phyloP scores from a whole-genome alignment of 176 grass and related monocot genomes.

The Cymbopogon citratus region DNA sequence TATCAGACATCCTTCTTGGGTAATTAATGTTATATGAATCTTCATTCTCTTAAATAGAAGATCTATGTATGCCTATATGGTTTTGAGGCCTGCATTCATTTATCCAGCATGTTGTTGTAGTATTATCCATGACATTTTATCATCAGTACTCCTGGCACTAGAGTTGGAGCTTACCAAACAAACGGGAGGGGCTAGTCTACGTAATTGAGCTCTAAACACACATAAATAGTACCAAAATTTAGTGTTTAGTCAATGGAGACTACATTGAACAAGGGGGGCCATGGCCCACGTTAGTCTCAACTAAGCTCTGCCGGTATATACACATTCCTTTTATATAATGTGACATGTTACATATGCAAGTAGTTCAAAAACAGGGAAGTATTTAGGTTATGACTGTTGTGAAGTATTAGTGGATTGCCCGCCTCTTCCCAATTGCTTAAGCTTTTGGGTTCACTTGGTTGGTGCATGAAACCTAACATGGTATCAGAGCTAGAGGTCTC shows the following conservation, averaged over 20 bases:
- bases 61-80: not conserved
- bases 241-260: not conserved
- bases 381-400: not conserved
- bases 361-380: not conserved
- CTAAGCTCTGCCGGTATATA: not conserved
- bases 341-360: not conserved
- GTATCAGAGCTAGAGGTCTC: too few species aligned
- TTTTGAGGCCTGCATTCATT: not conserved
- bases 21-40: constrained; percentile 47
- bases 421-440: too few species aligned
- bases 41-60: not conserved
- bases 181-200: not conserved
- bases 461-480: too few species aligned
- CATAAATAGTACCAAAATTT: not conserved
- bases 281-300: not conserved
- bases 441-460: too few species aligned
- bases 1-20: constrained; percentile 90
- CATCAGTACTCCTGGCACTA: not conserved
- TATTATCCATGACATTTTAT: not conserved
- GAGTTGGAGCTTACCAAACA: not conserved
- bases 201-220: not conserved
- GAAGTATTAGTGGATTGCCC: too few species aligned
- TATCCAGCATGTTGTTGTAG: not conserved
- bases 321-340: not conserved
- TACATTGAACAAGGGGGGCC: not conserved